These are phyloP conservation scores for Apiospora phragmitis DNA, from an alignment of 2,329 filamentous ascomycete genomes.

Conservation along the genomic window DNA sequence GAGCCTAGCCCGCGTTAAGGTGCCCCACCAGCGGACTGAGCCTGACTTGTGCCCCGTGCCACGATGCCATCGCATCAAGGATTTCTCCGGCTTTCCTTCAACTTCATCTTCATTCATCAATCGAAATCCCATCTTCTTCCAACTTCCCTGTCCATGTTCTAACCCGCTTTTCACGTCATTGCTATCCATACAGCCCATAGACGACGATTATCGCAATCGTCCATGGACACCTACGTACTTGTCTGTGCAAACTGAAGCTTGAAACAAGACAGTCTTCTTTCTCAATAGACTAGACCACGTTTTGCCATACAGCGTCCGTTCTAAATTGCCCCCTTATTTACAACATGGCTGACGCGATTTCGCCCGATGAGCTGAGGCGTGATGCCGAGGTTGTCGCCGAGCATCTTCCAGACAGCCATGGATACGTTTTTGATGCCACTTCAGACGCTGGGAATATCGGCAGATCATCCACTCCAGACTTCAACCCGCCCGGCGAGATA, in stretches of 20 bases:
- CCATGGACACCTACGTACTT: not conserved
- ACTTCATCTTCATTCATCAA: slow-evolving; percentile 5
- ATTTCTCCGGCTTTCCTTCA: slow-evolving; percentile 2
- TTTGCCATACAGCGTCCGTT: not conserved
- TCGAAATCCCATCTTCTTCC: not conserved
- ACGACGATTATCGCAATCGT: not conserved
- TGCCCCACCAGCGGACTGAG: not conserved
- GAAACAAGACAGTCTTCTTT: not conserved
- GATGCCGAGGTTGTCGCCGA: slow-evolving; percentile 8
- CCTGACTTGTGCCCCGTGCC: slow-evolving; percentile 3
- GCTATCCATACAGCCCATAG: not conserved
- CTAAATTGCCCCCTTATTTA: not conserved
- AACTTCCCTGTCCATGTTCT: not conserved
- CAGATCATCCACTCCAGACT: not conserved
- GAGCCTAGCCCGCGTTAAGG: not conserved
- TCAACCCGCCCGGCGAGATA: not conserved
- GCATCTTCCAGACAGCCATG: not conserved
- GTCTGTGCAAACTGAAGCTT: not conserved
- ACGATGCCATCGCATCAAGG: slow-evolving; percentile 7
- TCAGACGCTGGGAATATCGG: not conserved
- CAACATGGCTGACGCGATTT: not conserved
- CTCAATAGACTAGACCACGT: not conserved
- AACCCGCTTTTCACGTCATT: not conserved
- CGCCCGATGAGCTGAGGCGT: not conserved
- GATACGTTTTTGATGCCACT: slow-evolving; percentile 4